These are phyloP conservation scores for Rhodotorula sp. DNA, from an alignment of 1,284 basidiomycete species.

Conservation along the genomic window DNA sequence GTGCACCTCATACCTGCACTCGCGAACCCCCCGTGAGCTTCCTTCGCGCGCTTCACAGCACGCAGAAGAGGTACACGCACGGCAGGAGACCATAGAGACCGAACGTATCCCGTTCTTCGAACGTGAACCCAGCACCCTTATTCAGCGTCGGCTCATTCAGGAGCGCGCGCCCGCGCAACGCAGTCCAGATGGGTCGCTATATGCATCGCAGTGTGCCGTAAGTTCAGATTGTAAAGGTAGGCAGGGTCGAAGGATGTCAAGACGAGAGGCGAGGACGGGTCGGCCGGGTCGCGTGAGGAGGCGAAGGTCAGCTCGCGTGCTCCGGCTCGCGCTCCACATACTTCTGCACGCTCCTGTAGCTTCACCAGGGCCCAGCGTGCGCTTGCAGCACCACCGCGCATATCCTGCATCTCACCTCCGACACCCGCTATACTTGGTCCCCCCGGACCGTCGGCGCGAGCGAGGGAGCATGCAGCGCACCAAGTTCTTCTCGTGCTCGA, in stretches of 20 bases:
- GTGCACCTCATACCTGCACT: slow-evolving; percentile 60
- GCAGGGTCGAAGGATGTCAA: too few relatives aligned
- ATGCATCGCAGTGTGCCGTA: neutral
- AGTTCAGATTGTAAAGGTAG: neutral
- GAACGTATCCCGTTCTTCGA: slow-evolving; percentile 66
- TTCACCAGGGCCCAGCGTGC: too few relatives aligned
- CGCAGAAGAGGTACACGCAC: slow-evolving; percentile 38
- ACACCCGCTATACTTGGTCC: neutral
- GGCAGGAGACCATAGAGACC: slow-evolving; percentile 77
- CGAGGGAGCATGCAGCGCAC: neutral
- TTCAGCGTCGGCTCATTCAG: slow-evolving; percentile 68
- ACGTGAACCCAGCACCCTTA: slow-evolving; percentile 68
- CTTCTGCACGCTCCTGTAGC: neutral
- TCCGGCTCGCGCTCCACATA: neutral
- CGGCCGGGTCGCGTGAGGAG: neutral
- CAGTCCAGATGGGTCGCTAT: slow-evolving; percentile 53
- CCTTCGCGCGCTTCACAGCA: neutral
- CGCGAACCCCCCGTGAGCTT: neutral
- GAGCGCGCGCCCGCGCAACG: slow-evolving; percentile 63
- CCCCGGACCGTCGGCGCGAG: neutral
- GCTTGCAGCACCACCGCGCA: too few relatives aligned
- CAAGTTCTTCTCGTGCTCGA: slow-evolving; percentile 31
- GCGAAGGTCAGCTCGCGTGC: neutral
- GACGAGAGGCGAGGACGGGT: too few relatives aligned
- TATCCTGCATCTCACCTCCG: neutral